Evolutionary conservation across 108 stramenopile genomes (phyloP), one percentile per base, ranked within the genome.

Genomic region (Stephanodiscus minutulus): DNA sequence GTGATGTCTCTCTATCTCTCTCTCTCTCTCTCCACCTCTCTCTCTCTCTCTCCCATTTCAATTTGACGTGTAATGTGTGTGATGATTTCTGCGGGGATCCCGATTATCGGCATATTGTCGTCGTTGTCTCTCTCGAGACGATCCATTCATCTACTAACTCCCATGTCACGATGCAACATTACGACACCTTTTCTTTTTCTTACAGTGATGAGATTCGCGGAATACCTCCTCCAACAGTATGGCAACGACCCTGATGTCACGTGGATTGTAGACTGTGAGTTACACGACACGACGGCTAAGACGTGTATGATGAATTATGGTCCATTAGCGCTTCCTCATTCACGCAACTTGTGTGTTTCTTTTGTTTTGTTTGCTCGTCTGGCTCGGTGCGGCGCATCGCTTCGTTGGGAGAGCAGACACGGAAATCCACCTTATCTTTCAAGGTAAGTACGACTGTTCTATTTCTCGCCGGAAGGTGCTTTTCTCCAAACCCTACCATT

Each of bases 221-320:
- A 59, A 35, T 59, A 59, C 17, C 58, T 59, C 1, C 58, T 59
- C 37, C 58, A 59, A 37, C 33, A 37, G 33, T 59, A 59, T 37
- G 35, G 35, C 0, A 20, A 37, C 35, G 58, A 59, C 36, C 58
- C 58, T 15, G 58, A 59, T 37, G 33, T 59, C 31, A 59, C 58
- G 1, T 59, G 58, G 58, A 59, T 59, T 18, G 15, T 59, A 18
- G 33, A 59, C 58, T 59, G 55, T 56, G 55, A 56, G 55, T 48
- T 48, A 18, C 15, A 48, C n/a, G n/a, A n/a, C n/a, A 48, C 18
- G 31, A 33, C 31, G 31, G 5, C 31, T n/a, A n/a, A n/a, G n/a
- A n/a, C n/a, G n/a, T n/a, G 5, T 33, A 33, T 5, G 31, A 33
- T 33, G 31, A n/a, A 33, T 33, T 2, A 33, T 33, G 31, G 31